Evolutionary conservation across 2,329 filamentous ascomycete genomes (phyloP).

Genomic region (Plenodomus biglobosus): DNA sequence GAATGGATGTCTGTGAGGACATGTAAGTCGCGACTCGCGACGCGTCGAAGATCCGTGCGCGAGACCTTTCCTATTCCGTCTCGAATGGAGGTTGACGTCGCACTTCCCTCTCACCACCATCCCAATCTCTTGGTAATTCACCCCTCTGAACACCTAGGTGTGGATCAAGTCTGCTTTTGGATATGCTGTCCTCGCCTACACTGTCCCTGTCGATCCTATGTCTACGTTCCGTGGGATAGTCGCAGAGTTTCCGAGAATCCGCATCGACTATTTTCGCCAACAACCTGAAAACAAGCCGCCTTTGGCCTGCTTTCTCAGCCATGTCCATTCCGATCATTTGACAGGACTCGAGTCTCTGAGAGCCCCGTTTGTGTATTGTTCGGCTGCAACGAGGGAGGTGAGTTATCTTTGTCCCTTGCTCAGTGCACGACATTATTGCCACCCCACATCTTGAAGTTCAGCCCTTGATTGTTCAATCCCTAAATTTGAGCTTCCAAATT

Average conservation of each 20-base stretch:
- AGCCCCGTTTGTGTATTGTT: slow-evolving; percentile 88
- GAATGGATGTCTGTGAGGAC: too few relatives aligned
- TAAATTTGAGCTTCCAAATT: too few relatives aligned
- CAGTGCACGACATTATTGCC: background rate
- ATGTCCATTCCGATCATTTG: slow-evolving; percentile 90
- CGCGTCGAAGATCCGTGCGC: background rate
- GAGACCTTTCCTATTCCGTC: background rate
- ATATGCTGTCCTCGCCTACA: slow-evolving; percentile 3
- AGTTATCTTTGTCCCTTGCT: slow-evolving; percentile 6
- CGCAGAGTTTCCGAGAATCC: slow-evolving; percentile 74
- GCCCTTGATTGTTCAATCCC: too few relatives aligned
- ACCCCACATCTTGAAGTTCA: background rate
- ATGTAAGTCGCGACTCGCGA: too few relatives aligned
- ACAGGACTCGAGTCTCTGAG: slow-evolving; percentile 74
- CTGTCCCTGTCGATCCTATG: slow-evolving; percentile 14
- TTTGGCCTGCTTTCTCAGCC: slow-evolving; percentile 83
- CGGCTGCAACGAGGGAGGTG: slow-evolving; percentile 74
- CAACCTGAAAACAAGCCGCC: slow-evolving; percentile 60
- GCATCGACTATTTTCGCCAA: slow-evolving; percentile 79
- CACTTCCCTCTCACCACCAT: background rate
- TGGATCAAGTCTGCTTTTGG: background rate
- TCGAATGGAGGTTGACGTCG: background rate
- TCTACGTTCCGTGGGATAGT: slow-evolving; percentile 43
- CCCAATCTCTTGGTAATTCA: background rate
- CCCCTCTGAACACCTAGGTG: background rate